Percentiles rank a stretch among this genome's conserved stretches.
Evolutionary conservation across 2,329 filamentous ascomycete genomes (phyloP).

Genomic region (Capronia coronata): DNA sequence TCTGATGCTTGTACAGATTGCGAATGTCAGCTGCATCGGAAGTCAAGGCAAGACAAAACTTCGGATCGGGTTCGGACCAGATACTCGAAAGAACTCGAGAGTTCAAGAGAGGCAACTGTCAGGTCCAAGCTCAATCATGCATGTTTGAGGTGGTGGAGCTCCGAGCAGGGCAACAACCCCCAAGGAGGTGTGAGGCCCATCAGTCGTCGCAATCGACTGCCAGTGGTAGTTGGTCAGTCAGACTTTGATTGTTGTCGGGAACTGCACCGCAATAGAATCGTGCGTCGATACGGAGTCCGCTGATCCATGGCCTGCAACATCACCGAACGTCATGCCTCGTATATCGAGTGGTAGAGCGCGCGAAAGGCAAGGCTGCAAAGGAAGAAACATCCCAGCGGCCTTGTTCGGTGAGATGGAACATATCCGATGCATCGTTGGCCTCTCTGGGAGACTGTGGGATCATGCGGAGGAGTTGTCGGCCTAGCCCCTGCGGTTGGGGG

Average conservation of each 20-base stretch:
- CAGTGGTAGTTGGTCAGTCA: no score
- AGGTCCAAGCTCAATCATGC: background rate
- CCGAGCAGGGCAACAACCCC: background rate
- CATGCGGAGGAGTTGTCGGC: background rate
- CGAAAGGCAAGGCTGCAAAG: constrained; percentile 1
- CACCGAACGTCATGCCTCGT: background rate
- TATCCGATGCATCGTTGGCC: background rate
- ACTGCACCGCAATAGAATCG: no score
- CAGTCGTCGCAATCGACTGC: no score
- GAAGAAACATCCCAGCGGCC: background rate
- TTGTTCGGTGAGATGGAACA: background rate
- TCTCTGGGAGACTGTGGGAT: background rate
- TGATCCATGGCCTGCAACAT: background rate
- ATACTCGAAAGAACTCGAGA: background rate
- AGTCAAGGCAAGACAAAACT: background rate
- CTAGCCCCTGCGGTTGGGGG: background rate
- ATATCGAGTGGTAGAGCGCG: no score
- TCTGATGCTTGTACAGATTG: background rate
- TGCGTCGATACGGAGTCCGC: background rate
- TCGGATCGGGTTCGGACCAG: background rate
- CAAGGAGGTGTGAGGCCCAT: no score
- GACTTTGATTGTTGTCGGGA: no score
- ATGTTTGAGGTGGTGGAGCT: background rate
- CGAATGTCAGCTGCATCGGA: background rate
- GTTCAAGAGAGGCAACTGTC: background rate